phyloP scores from a whole-genome alignment of 2,329 filamentous ascomycete genomes.

The Dryadomyces quercivorus region DNA sequence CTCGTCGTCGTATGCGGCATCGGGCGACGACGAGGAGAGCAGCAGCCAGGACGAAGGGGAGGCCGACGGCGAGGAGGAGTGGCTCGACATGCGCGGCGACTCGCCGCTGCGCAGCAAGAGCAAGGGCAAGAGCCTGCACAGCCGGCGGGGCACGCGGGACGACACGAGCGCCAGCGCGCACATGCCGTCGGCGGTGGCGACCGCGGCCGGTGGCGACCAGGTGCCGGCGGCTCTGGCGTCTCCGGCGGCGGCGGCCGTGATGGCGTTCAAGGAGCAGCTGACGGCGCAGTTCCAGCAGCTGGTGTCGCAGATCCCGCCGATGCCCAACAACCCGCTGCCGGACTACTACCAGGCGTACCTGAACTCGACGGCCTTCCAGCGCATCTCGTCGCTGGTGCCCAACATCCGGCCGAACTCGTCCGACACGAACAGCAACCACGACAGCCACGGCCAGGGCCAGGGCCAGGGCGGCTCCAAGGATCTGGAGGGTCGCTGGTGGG shows the following conservation, averaged over 20 bases:
- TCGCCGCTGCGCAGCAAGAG: not conserved
- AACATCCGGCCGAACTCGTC: constrained; percentile 44
- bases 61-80: constrained; percentile 18
- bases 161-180: constrained; percentile 12
- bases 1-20: constrained; percentile 9
- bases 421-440: constrained; percentile 23
- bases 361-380: constrained; percentile 49
- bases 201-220: constrained; percentile 13
- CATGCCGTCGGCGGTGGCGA: not conserved
- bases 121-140: constrained; percentile 3
- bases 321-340: constrained; percentile 34
- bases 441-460: constrained; percentile 27
- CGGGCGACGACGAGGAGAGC: constrained; percentile 5
- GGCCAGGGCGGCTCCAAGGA: constrained; percentile 26
- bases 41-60: constrained; percentile 25
- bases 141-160: constrained; percentile 11
- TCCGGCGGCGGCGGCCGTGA: constrained; percentile 49
- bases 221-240: constrained; percentile 31
- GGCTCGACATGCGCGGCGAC: constrained; percentile 23
- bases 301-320: constrained; percentile 37
- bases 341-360: constrained; percentile 60
- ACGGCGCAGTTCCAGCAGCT: constrained; percentile 64
- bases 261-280: constrained; percentile 62
- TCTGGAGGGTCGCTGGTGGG: constrained; percentile 51
- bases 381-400: constrained; percentile 63